Evolutionary conservation across 805 yeast species (phyloP).

Genomic region (Saccharomycopsis olivae): DNA sequence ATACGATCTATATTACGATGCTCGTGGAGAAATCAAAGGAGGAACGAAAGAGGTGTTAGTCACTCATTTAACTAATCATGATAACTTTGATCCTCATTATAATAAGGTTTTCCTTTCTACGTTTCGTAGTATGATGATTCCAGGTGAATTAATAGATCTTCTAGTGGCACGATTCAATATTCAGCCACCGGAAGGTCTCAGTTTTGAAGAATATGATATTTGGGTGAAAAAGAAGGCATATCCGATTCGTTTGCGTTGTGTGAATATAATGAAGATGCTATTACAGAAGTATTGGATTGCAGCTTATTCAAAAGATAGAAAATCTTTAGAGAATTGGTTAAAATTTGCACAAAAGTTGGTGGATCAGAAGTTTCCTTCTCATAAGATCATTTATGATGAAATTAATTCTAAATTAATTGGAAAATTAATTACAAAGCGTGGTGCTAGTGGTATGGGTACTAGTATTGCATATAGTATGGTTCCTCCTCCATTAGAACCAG

Average conservation of each 20-base stretch:
- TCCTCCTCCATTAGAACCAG: conserved; percentile 12
- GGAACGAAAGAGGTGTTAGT: conserved; percentile 73
- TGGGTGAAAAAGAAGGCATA: conserved; percentile 67
- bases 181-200: conserved; percentile 79
- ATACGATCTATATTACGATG: conserved; percentile 46
- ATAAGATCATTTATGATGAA: conserved; percentile 29
- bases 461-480: conserved; percentile 6
- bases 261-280: conserved; percentile 55
- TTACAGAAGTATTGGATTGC: conserved; percentile 63
- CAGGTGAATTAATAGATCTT: conserved; percentile 48
- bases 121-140: conserved; percentile 62
- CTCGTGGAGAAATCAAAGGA: conserved; percentile 67
- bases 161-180: conserved; percentile 56
- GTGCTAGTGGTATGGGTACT: conserved; percentile 13
- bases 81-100: conserved; percentile 48
- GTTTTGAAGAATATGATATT: conserved; percentile 65
- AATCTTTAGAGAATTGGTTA: conserved; percentile 27
- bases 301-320: conserved; percentile 38
- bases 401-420: conserved; percentile 26
- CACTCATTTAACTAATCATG: conserved; percentile 72
- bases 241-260: conserved; percentile 56
- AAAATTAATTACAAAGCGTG: conserved; percentile 2
- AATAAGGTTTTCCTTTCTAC: conserved; percentile 63
- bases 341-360: conserved; percentile 32
- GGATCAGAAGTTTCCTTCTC: conserved; percentile 34